Evolutionary conservation across 441 rosid species (phyloP), one percentile per base, ranked within the genome.

Genomic region (Macaranga tanarius): DNA sequence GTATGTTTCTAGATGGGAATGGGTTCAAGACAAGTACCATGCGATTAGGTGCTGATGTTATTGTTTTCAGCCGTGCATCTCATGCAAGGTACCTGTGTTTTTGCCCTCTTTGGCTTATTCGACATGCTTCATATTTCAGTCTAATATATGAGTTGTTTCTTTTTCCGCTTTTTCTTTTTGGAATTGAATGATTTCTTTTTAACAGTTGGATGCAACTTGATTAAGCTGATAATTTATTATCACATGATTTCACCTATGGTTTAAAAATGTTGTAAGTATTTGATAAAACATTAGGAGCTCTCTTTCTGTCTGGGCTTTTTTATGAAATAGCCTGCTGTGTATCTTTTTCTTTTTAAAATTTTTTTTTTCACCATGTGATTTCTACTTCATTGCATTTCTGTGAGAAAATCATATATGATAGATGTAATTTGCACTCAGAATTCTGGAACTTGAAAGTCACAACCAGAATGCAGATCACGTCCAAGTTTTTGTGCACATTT

Each of bases 1-100:
- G 12, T 64, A 44, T 80, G 31, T 57, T 77, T 84, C 74, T 83
- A 95, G 98, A 95, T 91, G 99, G 99, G 67, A 95, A 92, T 87
- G 99, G 99, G 65, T 95, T 95, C 82, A 95, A 95, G 95, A 95
- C 99, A 66, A 95, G 99, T 79, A 92, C 99, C 72, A 95, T 95
- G 97, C 79, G 98, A 65, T 84, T 95, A 62, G 99, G 99, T 73
- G 98, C 99, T 76, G 99, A 95, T 83, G 98, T 78, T 38, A 84
- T 95, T 42, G 97, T 92, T 78, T 91, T 91, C 45, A 89, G 87
- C 73, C 88, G 97, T 62, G 77, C 90, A 67, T 82, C 78, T 78
- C 85, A 63, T 69, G 86, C 65, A 70, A 80, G 97, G 97, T 95
- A 91, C 76, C 79, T 15, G 26, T 20, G 9, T 40, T 19, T 58